A percentile compares a stretch with the other conserved stretches of the same genome.
Evolutionary conservation across 495 filamentous ascomycete genomes (phyloP).

Genomic region (Gamarada debralockiae): DNA sequence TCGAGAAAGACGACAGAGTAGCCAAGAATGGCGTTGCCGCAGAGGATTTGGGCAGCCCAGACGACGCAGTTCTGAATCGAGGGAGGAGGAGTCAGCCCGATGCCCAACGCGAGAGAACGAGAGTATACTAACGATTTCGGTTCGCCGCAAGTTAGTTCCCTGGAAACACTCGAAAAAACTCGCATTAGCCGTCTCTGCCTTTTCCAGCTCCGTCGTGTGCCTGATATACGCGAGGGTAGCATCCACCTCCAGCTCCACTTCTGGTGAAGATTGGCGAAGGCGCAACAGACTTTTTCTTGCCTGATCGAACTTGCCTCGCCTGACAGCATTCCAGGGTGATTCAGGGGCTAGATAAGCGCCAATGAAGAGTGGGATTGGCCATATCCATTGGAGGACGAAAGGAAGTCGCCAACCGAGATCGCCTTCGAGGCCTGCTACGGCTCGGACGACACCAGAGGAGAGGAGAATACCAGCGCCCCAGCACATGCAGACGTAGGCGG

Average conservation of each 20-base stretch:
- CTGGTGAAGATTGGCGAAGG: constrained; percentile 58
- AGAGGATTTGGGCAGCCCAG: constrained; percentile 44
- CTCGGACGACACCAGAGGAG: constrained; percentile 51
- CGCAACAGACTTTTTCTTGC: constrained; percentile 42
- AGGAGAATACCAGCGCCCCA: constrained; percentile 58
- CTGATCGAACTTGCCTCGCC: constrained; percentile 47
- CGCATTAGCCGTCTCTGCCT: constrained; percentile 50
- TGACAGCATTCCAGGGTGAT: constrained; percentile 48
- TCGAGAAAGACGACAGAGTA: constrained; percentile 62
- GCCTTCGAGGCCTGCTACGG: constrained; percentile 25
- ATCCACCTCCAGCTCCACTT: constrained; percentile 15
- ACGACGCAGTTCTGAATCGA: constrained; percentile 31
- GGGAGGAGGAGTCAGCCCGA: background rate
- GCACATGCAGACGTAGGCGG: constrained; percentile 37
- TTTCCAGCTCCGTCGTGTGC: constrained; percentile 57
- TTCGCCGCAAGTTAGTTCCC: constrained; percentile 48
- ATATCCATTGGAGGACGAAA: constrained; percentile 52
- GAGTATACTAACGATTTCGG: constrained; percentile 39
- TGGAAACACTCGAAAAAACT: constrained; percentile 51
- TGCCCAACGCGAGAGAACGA: background rate
- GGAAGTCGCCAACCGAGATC: constrained; percentile 37
- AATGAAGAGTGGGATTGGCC: constrained; percentile 43
- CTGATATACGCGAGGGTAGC: constrained; percentile 49
- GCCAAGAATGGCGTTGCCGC: constrained; percentile 46
- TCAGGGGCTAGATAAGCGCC: constrained; percentile 39